A percentile compares a stretch with the other conserved stretches of the same genome.
These are phyloP conservation scores for Trichoderma simmonsii DNA, from an alignment of 2,329 filamentous ascomycete genomes.

Conservation along the genomic window DNA sequence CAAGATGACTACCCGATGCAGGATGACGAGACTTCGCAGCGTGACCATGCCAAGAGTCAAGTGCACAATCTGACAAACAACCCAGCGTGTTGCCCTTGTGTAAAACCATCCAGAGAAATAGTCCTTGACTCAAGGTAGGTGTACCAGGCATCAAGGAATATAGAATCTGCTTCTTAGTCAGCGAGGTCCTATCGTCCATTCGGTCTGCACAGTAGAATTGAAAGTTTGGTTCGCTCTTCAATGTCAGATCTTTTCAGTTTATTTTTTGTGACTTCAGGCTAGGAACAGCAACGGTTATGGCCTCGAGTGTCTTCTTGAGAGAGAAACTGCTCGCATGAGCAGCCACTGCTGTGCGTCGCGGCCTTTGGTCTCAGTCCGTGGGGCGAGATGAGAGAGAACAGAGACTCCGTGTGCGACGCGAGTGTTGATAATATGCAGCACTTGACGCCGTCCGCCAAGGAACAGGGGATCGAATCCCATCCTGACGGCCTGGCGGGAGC, in stretches of 20 bases:
- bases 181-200: background rate
- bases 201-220: background rate
- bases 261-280: conserved; percentile 47
- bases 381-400: conserved; percentile 37
- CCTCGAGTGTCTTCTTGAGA: conserved; percentile 23
- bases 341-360: conserved; percentile 51
- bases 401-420: conserved; percentile 52
- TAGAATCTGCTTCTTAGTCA: conserved; percentile 3
- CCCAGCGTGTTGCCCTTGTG: background rate
- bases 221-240: background rate
- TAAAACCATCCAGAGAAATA: background rate
- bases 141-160: background rate
- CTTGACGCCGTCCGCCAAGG: background rate
- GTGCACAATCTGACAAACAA: background rate
- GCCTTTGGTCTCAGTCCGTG: conserved; percentile 58
- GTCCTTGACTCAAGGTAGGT: background rate
- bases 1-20: background rate
- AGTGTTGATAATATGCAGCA: conserved; percentile 3
- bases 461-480: background rate
- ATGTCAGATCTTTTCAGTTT: conserved; percentile 78
- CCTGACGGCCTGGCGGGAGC: background rate
- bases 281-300: conserved; percentile 50
- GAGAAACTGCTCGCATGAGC: background rate
- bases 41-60: background rate
- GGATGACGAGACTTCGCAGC: background rate